Base-by-base conservation (phyloP, 441 rosid species). In the Macaranga tanarius region DNA sequence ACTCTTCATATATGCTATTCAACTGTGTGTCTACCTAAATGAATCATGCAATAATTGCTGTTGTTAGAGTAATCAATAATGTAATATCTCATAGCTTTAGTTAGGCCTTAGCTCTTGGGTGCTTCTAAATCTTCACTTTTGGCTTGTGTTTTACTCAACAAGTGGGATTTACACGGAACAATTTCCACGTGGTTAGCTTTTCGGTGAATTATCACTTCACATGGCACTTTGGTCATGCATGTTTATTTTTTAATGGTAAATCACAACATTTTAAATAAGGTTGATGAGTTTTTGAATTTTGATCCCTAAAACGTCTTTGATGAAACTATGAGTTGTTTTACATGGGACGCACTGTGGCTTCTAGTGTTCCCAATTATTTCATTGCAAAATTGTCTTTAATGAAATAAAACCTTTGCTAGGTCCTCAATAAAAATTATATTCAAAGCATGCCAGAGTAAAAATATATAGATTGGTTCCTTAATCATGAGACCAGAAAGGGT, bases 1-100 rank as follows among this genome's bases (percentile, higher is more conserved):
- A 47, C 65, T 19, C 31, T 56, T 51, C 25, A 51, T n/a, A 1
- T 34, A 40, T 22, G 60, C 38, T 42, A 55, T 40, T 51, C 25
- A 72, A n/a, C 20, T 55, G 2, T 51, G 59, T 17, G 62, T 62
- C 68, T 62, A 58, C 31, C 48, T 31, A 47, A 71, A 48, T 28
- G 17, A 31, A 59, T 55, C 62, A 11, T 64, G 74, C 62, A 52
- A 63, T 47, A 54, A 45, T 69, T 75, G 65, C 47, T 44, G 48
- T 16, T 62, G 11, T 54, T 42, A 62, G 44, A 26, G 20, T 28
- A 44, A 58, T 44, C 1, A 12, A 55, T 31, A 25, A 34, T 19
- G 4, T 40, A 69, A 23, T 23, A 25, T 44, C 44, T 60, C 51
- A 22, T 52, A n/a, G 56, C 23, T 22, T 34, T 31, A 47, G 7